Base-by-base conservation (phyloP, 2,329 filamentous ascomycete genomes). In the Paraconiothyrium sp. region DNA sequence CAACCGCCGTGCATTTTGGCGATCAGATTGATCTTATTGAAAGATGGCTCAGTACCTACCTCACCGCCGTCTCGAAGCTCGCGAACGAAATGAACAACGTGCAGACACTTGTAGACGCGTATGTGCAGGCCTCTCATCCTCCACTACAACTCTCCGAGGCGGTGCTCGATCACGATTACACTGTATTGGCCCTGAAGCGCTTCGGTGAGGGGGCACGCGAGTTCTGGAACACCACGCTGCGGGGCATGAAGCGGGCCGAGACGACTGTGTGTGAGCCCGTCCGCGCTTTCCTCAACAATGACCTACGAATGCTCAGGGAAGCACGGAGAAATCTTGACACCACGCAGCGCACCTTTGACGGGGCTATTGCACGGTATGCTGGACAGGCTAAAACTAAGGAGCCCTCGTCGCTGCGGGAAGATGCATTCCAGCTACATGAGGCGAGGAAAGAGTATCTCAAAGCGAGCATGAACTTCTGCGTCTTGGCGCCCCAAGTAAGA, bases 361-460 rank as follows among this genome's bases (percentile, higher is more conserved):
- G 87, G 58, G 88, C 92, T 3, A 86, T 97, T 60, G 88, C 92
- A 24, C 89, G 94, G 61, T 98, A 97, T 74, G 86, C 93, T 5
- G 84, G 87, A 3, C 93, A 97, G 79, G 91, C 90, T 67, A 98
- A 97, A 83, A 90, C 92, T 6, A 99, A 98, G 80, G 95, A 99
- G 78, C 88, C 94, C 0, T 97, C 93, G 0, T 88, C 93, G 1
- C 83, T 99, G 59, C 87, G 95, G 62, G 95, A 99, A 78, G 95
- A 99, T 79, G 95, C 95, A 0, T 99, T 99, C 73, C 90, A 95
- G 75, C 88, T 98, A 41, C 95, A 97, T 76, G 95, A 98, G 82
- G 92, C 92, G 27, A 88, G 94, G 61, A 96, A 95, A 74, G 88
- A 89, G 35, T 99, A 99, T 76, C 84, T 98, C 47, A 94, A 93